These are phyloP conservation scores for Persicaria tinctoria DNA, from an alignment of 148 eudicot species.

Conservation along the genomic window DNA sequence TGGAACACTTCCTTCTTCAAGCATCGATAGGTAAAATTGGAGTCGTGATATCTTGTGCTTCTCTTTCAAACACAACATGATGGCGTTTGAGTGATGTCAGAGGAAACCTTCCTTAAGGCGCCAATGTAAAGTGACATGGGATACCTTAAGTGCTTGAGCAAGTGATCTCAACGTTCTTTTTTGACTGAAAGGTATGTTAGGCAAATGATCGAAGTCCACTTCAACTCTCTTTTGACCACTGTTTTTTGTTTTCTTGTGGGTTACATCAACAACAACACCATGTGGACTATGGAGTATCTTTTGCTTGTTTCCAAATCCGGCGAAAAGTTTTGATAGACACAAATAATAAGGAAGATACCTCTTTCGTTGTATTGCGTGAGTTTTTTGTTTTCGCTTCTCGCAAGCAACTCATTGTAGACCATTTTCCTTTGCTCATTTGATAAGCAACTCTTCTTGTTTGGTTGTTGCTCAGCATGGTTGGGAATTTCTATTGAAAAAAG, in stretches of 20 bases:
- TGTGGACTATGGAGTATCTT: neutral
- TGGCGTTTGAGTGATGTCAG: too few species aligned
- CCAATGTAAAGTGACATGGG: too few species aligned
- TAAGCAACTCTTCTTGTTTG: neutral
- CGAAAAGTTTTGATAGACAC: neutral
- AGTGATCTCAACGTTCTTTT: neutral
- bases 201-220: neutral
- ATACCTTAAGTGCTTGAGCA: too few species aligned
- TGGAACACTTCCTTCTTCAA: neutral
- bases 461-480: neutral
- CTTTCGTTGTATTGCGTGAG: neutral
- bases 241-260: neutral
- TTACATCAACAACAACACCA: neutral
- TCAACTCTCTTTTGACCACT: neutral
- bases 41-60: neutral
- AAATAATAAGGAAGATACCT: neutral
- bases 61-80: neutral
- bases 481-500: too few species aligned
- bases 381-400: neutral
- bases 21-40: neutral
- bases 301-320: neutral
- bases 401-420: neutral
- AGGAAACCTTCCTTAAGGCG: too few species aligned
- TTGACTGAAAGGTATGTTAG: neutral
- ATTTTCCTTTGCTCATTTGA: neutral